Percentiles rank a stretch among this genome's conserved stretches.
These are phyloP conservation scores for Dalbergia cochinchinensis DNA, from an alignment of 306 rosid species.

Conservation along the genomic window DNA sequence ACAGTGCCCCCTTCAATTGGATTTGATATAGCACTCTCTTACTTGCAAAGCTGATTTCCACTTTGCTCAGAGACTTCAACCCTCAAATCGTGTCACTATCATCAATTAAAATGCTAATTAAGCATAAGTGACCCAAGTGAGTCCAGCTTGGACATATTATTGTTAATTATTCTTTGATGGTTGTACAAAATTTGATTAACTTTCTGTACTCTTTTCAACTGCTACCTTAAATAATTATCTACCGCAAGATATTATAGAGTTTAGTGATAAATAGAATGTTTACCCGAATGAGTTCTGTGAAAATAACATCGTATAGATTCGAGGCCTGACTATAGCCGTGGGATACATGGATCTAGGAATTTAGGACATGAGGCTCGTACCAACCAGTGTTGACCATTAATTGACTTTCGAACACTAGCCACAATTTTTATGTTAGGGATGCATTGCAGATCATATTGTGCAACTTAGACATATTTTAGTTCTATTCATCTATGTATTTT, in stretches of 20 bases:
- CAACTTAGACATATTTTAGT: conserved; percentile 1
- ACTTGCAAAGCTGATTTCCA: conserved; percentile 29
- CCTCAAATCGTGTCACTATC: conserved; percentile 18
- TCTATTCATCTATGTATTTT: background rate
- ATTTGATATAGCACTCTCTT: conserved; percentile 36
- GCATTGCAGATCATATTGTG: background rate
- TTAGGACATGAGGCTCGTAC: conserved; percentile 7
- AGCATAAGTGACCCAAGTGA: conserved; percentile 39
- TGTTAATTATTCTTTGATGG: conserved; percentile 36
- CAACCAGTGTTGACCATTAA: conserved; percentile 39
- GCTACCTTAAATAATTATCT: conserved; percentile 44
- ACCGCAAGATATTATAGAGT: conserved; percentile 30
- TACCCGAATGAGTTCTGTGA: conserved; percentile 16
- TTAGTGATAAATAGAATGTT: conserved; percentile 22
- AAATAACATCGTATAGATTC: conserved; percentile 29
- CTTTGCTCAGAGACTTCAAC: conserved; percentile 20
- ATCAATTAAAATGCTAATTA: conserved; percentile 38
- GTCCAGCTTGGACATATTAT: conserved; percentile 41
- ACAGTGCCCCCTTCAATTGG: conserved; percentile 15
- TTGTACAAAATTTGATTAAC: conserved; percentile 24
- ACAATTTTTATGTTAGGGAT: background rate
- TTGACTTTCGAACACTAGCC: background rate
- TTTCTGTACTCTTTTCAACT: conserved; percentile 41
- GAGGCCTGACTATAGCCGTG: background rate
- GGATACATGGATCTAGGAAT: background rate